A percentile compares a stretch with the other conserved stretches of the same genome.
phyloP scores from a whole-genome alignment of 139 green algal species.

The Desmodesmus armatus region DNA sequence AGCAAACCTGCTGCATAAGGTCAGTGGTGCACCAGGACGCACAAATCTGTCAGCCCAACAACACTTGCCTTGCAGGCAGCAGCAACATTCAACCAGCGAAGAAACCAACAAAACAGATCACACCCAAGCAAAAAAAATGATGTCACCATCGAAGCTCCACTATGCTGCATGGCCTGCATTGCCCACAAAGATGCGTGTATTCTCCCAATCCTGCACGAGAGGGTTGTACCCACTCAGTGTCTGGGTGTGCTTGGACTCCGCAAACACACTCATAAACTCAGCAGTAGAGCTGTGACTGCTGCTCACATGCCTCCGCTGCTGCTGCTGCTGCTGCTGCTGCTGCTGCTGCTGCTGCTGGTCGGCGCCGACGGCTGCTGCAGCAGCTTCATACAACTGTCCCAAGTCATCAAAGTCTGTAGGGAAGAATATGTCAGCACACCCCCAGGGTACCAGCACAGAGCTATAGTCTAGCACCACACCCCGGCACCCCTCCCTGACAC shows the following conservation, averaged over 20 bases:
- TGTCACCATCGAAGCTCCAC: too few species aligned
- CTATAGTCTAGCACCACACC: slow-evolving; percentile 53
- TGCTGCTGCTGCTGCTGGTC: not conserved
- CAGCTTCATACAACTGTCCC: slow-evolving; percentile 62
- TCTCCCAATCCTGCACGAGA: slow-evolving; percentile 47
- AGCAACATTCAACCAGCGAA: too few species aligned
- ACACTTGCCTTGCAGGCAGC: too few species aligned
- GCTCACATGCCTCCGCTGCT: not conserved
- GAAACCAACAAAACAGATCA: too few species aligned
- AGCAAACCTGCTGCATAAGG: too few species aligned
- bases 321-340: slow-evolving; percentile 13
- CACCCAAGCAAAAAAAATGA: too few species aligned
- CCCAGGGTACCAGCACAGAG: slow-evolving; percentile 64
- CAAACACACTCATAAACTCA: slow-evolving; percentile 46
- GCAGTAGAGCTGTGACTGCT: slow-evolving; percentile 31
- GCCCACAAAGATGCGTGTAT: slow-evolving; percentile 45
- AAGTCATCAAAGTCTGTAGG: slow-evolving; percentile 88
- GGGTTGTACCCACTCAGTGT: slow-evolving; percentile 50
- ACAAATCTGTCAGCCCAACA: too few species aligned
- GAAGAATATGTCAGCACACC: slow-evolving; percentile 91
- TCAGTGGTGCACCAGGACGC: too few species aligned
- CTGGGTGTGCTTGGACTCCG: not conserved
- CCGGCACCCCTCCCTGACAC: slow-evolving; percentile 68
- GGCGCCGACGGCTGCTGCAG: slow-evolving; percentile 30
- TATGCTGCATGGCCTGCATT: too few species aligned